phyloP scores from a whole-genome alignment of 78 protist species.

The Dictyostelium purpureum region DNA sequence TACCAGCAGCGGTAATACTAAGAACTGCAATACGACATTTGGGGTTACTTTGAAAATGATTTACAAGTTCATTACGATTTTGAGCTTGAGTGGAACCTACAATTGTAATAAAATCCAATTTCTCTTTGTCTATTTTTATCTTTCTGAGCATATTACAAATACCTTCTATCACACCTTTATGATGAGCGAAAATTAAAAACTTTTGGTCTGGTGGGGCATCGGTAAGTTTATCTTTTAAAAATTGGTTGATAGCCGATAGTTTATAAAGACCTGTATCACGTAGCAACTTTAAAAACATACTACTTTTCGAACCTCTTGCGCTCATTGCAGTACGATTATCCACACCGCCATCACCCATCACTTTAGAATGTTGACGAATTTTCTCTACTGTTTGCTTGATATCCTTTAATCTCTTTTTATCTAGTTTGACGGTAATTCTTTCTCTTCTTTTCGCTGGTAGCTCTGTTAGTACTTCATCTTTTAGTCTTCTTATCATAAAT shows the following conservation, averaged over 20 bases:
- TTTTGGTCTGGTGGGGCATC: background rate
- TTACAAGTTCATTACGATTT: slow-evolving; percentile 21
- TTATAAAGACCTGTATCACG: slow-evolving; percentile 77
- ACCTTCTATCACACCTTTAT: slow-evolving; percentile 74
- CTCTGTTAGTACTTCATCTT: slow-evolving; percentile 87
- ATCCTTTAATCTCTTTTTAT: slow-evolving; percentile 15
- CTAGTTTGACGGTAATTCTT: slow-evolving; percentile 26
- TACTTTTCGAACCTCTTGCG: background rate
- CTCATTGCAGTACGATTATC: background rate
- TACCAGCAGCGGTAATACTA: slow-evolving; percentile 90
- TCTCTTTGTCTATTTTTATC: background rate
- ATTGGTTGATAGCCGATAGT: slow-evolving; percentile 8
- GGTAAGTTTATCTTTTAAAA: slow-evolving; percentile 40
- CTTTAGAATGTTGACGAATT: background rate
- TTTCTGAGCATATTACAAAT: background rate
- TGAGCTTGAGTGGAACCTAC: slow-evolving; percentile 65
- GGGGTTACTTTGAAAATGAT: slow-evolving; percentile 59
- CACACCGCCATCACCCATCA: background rate
- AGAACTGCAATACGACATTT: slow-evolving; percentile 83
- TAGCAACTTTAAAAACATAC: slow-evolving; percentile 49
- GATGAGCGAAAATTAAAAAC: slow-evolving; percentile 80
- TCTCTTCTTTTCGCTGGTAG: slow-evolving; percentile 91
- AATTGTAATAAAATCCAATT: slow-evolving; percentile 49
- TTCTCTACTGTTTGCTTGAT: slow-evolving; percentile 4
- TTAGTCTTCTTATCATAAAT: slow-evolving; percentile 88